These are phyloP conservation scores for Suhomyces terraborum DNA, from an alignment of 1,139 yeast genomes.

Conservation along the genomic window DNA sequence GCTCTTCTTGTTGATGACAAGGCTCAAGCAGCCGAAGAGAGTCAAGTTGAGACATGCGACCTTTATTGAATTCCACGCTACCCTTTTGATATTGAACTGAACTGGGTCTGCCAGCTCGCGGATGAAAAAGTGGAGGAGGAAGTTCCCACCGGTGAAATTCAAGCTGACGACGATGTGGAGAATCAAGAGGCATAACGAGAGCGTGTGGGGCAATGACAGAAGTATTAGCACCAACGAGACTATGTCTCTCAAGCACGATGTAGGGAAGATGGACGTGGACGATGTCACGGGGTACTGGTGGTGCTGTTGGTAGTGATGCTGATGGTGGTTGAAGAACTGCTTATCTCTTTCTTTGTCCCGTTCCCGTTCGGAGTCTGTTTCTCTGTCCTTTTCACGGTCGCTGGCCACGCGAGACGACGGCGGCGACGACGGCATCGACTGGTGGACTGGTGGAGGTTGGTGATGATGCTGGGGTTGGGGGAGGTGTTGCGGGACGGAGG, in stretches of 20 bases:
- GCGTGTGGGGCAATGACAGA: conserved; percentile 43
- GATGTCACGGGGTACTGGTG: conserved; percentile 15
- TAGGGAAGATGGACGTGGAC: conserved; percentile 23
- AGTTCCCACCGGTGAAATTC: conserved; percentile 44
- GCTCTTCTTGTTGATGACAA: conserved; percentile 33
- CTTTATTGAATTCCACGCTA: conserved; percentile 9
- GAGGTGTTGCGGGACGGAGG: conserved; percentile 6
- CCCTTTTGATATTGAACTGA: conserved; percentile 6
- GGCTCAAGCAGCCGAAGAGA: conserved; percentile 32
- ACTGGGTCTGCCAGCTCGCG: conserved; percentile 11
- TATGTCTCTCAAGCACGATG: conserved; percentile 45
- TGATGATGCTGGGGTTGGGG: conserved; percentile 2
- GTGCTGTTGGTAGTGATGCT: conserved; percentile 15
- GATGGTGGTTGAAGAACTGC: conserved; percentile 7
- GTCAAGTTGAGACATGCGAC: conserved; percentile 30
- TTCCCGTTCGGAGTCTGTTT: not conserved
- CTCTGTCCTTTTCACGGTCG: not conserved
- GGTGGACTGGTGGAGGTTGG: not conserved
- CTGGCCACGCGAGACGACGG: not conserved
- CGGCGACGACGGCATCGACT: not conserved
- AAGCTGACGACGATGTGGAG: conserved; percentile 46
- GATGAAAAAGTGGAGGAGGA: conserved; percentile 35
- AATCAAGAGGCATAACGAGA: conserved; percentile 40
- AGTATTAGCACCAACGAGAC: conserved; percentile 45
- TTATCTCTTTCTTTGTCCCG: not conserved